These are phyloP conservation scores for Penicillium sp. DNA, from an alignment of 2,329 filamentous ascomycete genomes.

Conservation along the genomic window DNA sequence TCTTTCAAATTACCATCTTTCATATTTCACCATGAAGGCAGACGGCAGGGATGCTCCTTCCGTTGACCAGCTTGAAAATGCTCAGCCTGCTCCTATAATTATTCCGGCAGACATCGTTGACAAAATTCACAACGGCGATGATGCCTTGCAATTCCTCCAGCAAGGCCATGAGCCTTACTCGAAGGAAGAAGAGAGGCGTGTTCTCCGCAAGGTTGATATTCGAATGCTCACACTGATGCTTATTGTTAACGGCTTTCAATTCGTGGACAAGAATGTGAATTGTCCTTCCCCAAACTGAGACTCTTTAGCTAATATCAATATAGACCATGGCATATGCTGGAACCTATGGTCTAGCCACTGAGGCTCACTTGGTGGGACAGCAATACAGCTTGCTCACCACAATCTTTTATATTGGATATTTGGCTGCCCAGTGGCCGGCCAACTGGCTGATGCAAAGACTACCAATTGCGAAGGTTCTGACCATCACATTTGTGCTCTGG, in stretches of 20 bases:
- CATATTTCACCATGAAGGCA: neutral
- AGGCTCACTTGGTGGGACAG: neutral
- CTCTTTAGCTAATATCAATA: neutral
- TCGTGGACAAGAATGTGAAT: neutral
- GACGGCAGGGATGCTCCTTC: neutral
- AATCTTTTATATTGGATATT: neutral
- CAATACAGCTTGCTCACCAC: neutral
- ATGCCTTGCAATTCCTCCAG: neutral
- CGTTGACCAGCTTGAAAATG: constrained; percentile 3
- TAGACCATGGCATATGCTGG: neutral
- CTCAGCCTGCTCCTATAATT: neutral
- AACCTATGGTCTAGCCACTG: neutral
- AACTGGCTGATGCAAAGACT: neutral
- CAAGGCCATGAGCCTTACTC: neutral
- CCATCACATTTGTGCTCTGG: neutral
- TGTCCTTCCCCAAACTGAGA: neutral
- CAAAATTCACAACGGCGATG: constrained; percentile 1
- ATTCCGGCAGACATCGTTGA: neutral
- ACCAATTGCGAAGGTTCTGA: neutral
- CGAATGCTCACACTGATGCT: neutral
- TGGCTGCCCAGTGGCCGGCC: neutral
- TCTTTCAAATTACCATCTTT: neutral
- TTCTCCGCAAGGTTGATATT: neutral
- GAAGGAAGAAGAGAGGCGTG: neutral
- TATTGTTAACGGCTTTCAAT: neutral